Evolutionary conservation across 257 asterid species (phyloP), one percentile per base, ranked within the genome.

Genomic region (Thymus mandschuricus): DNA sequence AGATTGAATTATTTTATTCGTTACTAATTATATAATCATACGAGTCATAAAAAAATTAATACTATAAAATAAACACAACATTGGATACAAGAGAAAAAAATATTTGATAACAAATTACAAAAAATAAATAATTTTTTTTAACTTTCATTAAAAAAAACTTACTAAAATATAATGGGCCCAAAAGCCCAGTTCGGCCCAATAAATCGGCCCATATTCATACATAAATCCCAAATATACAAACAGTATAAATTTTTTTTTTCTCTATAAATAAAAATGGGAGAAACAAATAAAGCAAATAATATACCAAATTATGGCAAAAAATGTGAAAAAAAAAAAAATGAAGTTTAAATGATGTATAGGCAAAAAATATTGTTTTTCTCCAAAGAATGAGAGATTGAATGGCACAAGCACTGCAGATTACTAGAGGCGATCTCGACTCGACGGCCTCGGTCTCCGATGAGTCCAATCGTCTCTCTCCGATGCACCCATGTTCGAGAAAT

Each of bases 391-490:
- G 49, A 60, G 49, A 38, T 58, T 31, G n/a, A 27, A 41, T 71
- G 27, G 21, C 3, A 48, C n/a, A 41, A n/a, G 61, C 31, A 52
- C 66, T 40, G n/a, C 45, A 61, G n/a, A 31, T 41, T 54, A 68
- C 29, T 72, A 27, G 8, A 29, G 41, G 33, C 54, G 4, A 31
- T 54, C 77, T 57, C 55, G 31, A 34, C 63, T 60, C 12, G 43
- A 34, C 71, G 50, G 28, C 64, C 67, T 68, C 10, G 33, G 27
- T 40, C 64, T 28, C 30, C 68, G 63, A 40, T 35, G 64, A 15
- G 52, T n/a, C 45, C 13, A 51, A 40, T 60, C 70, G 1, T 34
- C 72, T 6, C 52, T 73, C 10, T 74, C 82, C 27, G 54, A 38
- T 41, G 69, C 83, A 67, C 59, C 62, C 6, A 4, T 31, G 3